phyloP scores from a whole-genome alignment of 495 filamentous ascomycete genomes.

The Podospora tetraspora region DNA sequence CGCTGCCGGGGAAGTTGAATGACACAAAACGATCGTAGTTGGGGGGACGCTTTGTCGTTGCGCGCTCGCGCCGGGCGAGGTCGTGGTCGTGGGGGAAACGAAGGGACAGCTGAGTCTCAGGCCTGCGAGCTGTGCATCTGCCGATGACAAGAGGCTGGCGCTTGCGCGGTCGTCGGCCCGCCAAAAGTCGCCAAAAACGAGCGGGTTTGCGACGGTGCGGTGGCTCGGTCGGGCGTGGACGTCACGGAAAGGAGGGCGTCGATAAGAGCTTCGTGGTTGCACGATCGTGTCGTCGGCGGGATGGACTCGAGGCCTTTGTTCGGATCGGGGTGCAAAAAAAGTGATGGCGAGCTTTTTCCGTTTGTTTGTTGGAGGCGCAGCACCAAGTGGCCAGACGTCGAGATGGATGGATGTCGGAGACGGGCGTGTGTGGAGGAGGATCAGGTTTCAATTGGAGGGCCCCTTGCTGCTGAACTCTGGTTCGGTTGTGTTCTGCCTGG shows the following conservation, averaged over 20 bases:
- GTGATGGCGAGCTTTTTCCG: background rate
- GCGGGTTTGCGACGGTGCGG: background rate
- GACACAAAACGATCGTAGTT: slow-evolving; percentile 4
- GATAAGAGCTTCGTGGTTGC: background rate
- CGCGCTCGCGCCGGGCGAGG: slow-evolving; percentile 19
- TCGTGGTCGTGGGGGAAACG: slow-evolving; percentile 1
- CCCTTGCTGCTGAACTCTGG: slow-evolving; percentile 8
- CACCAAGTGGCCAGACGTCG: background rate
- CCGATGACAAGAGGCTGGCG: background rate
- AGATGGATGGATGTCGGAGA: background rate
- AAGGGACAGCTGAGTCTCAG: slow-evolving; percentile 4
- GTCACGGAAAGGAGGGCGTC: background rate
- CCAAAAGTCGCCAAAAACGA: background rate
- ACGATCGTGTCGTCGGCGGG: background rate
- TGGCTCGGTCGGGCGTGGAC: background rate
- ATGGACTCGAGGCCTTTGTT: background rate
- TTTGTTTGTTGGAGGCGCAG: slow-evolving; percentile 3
- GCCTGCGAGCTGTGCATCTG: background rate
- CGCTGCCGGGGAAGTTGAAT: slow-evolving; percentile 19
- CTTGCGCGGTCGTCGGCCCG: background rate
- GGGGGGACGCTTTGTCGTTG: slow-evolving; percentile 3
- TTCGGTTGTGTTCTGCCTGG: slow-evolving; percentile 4
- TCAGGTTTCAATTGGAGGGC: slow-evolving; percentile 20
- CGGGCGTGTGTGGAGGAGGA: background rate
- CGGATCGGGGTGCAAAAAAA: background rate